Base-by-base conservation (phyloP, 2,329 filamentous ascomycete species). In the Chaetoscypha palmicola region DNA sequence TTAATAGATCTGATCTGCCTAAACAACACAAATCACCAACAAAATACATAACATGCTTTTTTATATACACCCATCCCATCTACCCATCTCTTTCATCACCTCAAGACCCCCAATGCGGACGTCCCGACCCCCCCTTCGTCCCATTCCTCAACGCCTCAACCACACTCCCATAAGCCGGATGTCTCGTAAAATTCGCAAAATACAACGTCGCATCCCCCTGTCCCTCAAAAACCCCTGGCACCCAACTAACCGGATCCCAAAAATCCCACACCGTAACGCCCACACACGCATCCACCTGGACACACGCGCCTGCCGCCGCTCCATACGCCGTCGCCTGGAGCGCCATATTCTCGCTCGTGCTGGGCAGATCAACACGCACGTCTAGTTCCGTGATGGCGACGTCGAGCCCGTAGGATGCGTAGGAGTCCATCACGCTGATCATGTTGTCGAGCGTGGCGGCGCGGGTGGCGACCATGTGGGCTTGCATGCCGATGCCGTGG, bases 361-460 rank as follows among this genome's bases (percentile, higher is more conserved):
- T 59, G 0, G 76, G 74, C 14, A 75, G 55, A 12, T 24, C 28
- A 41, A 72, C 67, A 19, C 76, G 67, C 48, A 81, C 73, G 56
- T 82, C 78, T 17, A 81, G 64, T 64, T 82, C 78, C 1, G 78
- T 81, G 57, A 77, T 69, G 4, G 76, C 75, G 3, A 79, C 72
- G 47, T 82, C 77, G 3, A 77, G 62, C 4, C 68, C 69, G 1
- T 75, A 67, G 1, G 65, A 62, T 2, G 68, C 67, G 68, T 67
- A 8, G 61, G 63, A 26, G 61, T 63, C 30, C 75, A 56, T 71
- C 67, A 44, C 62, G 58, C 1, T 73, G 69, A 65, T 63, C 34
- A 74, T 66, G 10, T 64, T 62, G 26, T 64, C 62, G 50, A 70
- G 67, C 32, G 58, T 62, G 0, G 76, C 71, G 1, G 43, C 35